Base-by-base conservation (phyloP, 225 moss, liverwort and hornwort genomes). In the Climacium dendroides region DNA sequence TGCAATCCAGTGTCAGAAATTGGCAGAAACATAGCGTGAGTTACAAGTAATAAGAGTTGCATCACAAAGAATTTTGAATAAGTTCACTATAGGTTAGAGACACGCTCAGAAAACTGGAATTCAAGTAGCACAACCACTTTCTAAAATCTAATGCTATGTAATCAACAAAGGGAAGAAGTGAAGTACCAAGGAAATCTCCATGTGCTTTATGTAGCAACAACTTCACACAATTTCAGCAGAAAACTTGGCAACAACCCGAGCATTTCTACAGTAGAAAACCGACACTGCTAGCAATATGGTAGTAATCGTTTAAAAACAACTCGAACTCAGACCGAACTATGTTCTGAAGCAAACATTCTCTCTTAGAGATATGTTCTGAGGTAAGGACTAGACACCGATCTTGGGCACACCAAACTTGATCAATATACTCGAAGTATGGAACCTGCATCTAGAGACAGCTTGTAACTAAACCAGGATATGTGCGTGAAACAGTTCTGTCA, bases 241-340 rank as follows among this genome's bases (percentile, higher is more conserved):
- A 81, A 63, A 37, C 59, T 65, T 7, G 13, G 26, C 26, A 58
- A 43, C 7, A 52, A 47, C 6, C 39, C 34, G 24, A 60, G 24
- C 47, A 67, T 52, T 43, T 83, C 86, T 34, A 39, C 37, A 84
- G 47, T 37, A 47, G 12, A 37, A 13, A 57, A 45, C 64, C 28
- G 62, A 76, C 52, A 89, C n/a, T 26, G 32, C 43, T 52, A 72
- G 50, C 19, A 64, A 55, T 30, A 25, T n/a, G n/a, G 13, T 52
- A 54, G 81, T 71, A n/a, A 91, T 89, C 43, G 85, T 78, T 73
- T 29, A 85, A 78, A 89, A 89, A 78, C 85, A 91, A 91, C 72
- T 85, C 76, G 58, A 82, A 81, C 59, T 25, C 58, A 52, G 30
- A 52, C 50, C 73, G 87, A 73, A 70, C 85, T 89, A 82, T 41